Evolutionary conservation across 306 rosid genomes (phyloP).

Genomic region (Quercus mongolica): DNA sequence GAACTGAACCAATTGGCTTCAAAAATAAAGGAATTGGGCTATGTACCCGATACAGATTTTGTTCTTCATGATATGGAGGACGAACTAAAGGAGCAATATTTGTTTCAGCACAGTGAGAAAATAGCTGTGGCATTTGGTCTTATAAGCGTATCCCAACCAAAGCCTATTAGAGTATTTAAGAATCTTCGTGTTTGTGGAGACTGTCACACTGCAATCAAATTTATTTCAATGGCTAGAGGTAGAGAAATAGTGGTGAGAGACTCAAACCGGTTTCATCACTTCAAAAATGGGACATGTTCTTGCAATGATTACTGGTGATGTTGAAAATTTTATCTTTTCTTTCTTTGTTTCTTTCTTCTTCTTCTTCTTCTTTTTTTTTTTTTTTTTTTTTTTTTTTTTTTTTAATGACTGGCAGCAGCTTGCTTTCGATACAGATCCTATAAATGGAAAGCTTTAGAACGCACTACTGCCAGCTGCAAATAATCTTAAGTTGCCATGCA

Average conservation of each 20-base stretch:
- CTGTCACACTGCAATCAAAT: constrained; percentile 58
- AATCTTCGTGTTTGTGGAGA: constrained; percentile 64
- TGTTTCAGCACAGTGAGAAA: constrained; percentile 71
- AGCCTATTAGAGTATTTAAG: constrained; percentile 59
- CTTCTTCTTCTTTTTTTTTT: no score
- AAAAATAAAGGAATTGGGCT: constrained; percentile 50
- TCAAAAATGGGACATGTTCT: constrained; percentile 59
- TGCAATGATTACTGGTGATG: constrained; percentile 66
- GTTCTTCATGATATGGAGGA: constrained; percentile 75
- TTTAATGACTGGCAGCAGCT: no score
- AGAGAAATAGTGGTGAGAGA: constrained; percentile 67
- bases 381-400: no score
- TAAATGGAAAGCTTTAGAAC: not conserved
- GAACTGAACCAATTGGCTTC: constrained; percentile 41
- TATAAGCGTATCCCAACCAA: constrained; percentile 36
- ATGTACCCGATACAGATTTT: constrained; percentile 53
- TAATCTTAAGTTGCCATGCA: not conserved
- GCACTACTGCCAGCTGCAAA: not conserved
- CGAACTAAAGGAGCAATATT: constrained; percentile 53
- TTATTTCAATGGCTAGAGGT: constrained; percentile 45
- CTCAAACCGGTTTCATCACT: constrained; percentile 63
- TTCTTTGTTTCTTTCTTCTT: no score
- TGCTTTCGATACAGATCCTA: not conserved
- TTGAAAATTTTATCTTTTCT: not conserved
- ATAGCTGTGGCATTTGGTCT: constrained; percentile 66